A percentile compares a stretch with the other conserved stretches of the same genome.
Conservation (phyloP, 2,329 filamentous ascomycete species). For the Fusarium subtropicale region DNA sequence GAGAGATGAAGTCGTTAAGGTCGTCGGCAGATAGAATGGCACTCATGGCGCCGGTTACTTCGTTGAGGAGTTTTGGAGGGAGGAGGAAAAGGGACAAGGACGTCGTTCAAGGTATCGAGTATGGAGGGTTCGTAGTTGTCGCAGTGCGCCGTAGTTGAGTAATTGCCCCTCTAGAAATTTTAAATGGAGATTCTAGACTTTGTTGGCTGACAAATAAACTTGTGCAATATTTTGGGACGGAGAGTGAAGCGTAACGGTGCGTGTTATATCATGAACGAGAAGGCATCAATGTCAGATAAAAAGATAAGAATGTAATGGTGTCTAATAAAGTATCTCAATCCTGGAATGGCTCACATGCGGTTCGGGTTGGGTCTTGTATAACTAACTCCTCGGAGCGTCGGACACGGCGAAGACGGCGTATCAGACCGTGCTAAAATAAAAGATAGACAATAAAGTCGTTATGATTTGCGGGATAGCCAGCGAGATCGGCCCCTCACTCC, state of each 20-base stretch:
- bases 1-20: conserved; percentile 98
- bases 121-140: conserved; percentile 11
- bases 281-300: not conserved
- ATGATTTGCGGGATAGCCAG: conserved; percentile 48
- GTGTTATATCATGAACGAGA: not conserved
- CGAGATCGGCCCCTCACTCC: conserved; percentile 4
- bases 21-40: conserved; percentile 97
- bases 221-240: conserved; percentile 13
- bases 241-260: not conserved
- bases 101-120: conserved; percentile 5
- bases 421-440: conserved; percentile 21
- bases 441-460: conserved; percentile 49
- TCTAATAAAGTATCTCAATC: conserved; percentile 12
- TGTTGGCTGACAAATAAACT: conserved; percentile 44
- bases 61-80: not conserved
- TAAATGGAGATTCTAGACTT: conserved; percentile 14
- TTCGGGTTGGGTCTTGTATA: conserved; percentile 25
- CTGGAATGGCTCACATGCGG: conserved; percentile 4
- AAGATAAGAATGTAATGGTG: conserved; percentile 16
- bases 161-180: conserved; percentile 24
- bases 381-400: conserved; percentile 44
- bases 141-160: conserved; percentile 9
- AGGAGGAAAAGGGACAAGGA: not conserved
- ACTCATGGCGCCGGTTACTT: conserved; percentile 73
- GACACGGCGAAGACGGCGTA: conserved; percentile 27